Conservation (phyloP, 108 stramenopile species). For the Heterococcus sp. region DNA sequence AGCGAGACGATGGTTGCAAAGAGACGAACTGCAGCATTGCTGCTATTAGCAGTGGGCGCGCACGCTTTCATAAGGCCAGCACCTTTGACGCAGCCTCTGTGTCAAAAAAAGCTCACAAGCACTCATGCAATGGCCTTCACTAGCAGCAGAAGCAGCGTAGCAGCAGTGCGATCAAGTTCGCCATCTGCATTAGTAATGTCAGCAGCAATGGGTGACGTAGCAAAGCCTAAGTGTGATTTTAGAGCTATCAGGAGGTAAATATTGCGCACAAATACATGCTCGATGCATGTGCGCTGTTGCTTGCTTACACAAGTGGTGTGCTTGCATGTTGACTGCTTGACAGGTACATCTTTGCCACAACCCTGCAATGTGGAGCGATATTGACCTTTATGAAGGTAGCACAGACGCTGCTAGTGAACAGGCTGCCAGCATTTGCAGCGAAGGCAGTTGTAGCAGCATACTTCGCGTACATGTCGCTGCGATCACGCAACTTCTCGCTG, state of each 20-base stretch:
- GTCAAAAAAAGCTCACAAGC: too few relatives aligned
- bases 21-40: not conserved
- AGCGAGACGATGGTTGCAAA: too few relatives aligned
- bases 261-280: not conserved
- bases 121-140: too few relatives aligned
- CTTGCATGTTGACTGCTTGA: not conserved
- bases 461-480: not conserved
- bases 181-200: too few relatives aligned
- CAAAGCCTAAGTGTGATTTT: not conserved
- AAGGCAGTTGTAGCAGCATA: not conserved
- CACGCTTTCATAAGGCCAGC: not conserved
- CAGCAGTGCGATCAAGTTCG: too few relatives aligned
- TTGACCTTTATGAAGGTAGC: not conserved
- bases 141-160: too few relatives aligned
- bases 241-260: not conserved
- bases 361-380: not conserved
- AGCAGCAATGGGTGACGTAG: not conserved
- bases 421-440: not conserved
- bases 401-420: not conserved
- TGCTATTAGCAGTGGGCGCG: not conserved
- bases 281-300: not conserved
- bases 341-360: not conserved
- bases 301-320: not conserved
- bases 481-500: not conserved
- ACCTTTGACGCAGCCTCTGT: not conserved